Conservation (phyloP, 2,329 filamentous ascomycete genomes). For the Pseudonectria buxi region DNA sequence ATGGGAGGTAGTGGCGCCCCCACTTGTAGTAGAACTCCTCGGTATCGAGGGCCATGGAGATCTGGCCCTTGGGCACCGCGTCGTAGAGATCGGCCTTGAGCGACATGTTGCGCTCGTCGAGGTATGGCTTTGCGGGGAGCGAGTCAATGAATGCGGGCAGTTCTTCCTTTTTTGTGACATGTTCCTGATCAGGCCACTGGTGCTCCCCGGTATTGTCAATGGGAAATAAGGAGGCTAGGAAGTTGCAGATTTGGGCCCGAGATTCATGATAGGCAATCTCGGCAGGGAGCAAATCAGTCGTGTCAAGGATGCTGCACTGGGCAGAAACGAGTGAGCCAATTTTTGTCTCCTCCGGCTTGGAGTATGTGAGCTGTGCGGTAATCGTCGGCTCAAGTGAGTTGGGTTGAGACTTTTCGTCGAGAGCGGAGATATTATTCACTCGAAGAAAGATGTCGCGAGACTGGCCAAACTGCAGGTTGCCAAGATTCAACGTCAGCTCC, state of each 20-base stretch:
- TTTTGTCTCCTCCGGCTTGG: conserved; percentile 11
- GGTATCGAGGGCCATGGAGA: conserved; percentile 39
- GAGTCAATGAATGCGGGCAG: conserved; percentile 26
- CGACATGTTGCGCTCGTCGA: conserved; percentile 36
- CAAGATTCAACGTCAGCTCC: conserved; percentile 35
- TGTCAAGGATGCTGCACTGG: conserved; percentile 13
- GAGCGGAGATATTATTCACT: conserved; percentile 18
- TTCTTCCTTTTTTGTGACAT: conserved; percentile 8
- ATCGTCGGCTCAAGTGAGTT: conserved; percentile 21
- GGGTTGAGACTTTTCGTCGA: conserved; percentile 3
- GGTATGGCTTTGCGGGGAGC: conserved; percentile 29
- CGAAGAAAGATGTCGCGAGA: conserved; percentile 48
- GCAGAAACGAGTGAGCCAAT: conserved; percentile 1
- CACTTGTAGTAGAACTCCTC: conserved; percentile 39
- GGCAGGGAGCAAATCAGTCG: conserved; percentile 19
- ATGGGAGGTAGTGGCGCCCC: conserved; percentile 53
- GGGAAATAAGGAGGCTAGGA: conserved; percentile 40
- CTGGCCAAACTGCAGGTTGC: conserved; percentile 55
- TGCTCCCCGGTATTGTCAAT: conserved; percentile 28
- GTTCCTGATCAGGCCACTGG: conserved; percentile 1
- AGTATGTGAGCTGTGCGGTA: conserved; percentile 29
- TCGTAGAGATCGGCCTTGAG: conserved; percentile 44
- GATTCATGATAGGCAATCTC: conserved; percentile 46
- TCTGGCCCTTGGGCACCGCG: conserved; percentile 39
- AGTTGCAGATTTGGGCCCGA: conserved; percentile 42